Base-by-base conservation (phyloP, 1,284 basidiomycete species). In the Farysia itapuensis region DNA sequence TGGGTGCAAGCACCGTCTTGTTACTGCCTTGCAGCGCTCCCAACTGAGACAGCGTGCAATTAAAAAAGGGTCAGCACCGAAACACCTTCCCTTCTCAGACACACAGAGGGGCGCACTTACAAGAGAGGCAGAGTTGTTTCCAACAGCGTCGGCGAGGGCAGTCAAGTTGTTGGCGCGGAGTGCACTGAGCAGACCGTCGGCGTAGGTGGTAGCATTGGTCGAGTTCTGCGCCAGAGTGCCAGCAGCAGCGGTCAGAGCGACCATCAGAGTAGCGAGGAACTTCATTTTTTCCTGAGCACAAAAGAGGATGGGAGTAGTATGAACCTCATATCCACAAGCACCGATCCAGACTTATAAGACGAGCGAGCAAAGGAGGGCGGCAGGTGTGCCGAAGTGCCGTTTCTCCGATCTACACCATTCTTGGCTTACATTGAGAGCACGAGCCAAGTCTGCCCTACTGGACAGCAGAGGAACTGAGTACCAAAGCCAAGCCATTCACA, bases 1-100 rank as follows among this genome's bases (percentile, higher is more conserved):
- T 73, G 14, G 79, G 79, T 6, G 79, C 79, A 33, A 80, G 76
- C 41, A 80, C 72, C 21, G 79, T 79, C 44, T 64, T 58, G 52
- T 67, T 67, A 13, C 60, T 52, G 26, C 44, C 48, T 40, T 52
- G 43, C 9, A 63, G 42, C 15, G 58, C 52, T n/a, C 35, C 45
- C n/a, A n/a, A n/a, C n/a, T n/a, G n/a, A n/a, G n/a, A n/a, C n/a
- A 16, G 30, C 9, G 30, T 8, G 30, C 8, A 6, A 16, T 9
- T 9, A 16, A 16, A 32, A 18, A 36, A 23, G 18, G n/a, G n/a
- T n/a, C n/a, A n/a, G n/a, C n/a, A n/a, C n/a, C 5, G 4, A 36
- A 23, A 36, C n/a, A n/a, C n/a, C n/a, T n/a, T n/a, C n/a, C n/a
- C n/a, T n/a, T n/a, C 15, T 23, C 35, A 24, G 16, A 18, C 32